Evolutionary conservation across 1,284 basidiomycete species (phyloP).

Genomic region (Ceratobasidium sp.): DNA sequence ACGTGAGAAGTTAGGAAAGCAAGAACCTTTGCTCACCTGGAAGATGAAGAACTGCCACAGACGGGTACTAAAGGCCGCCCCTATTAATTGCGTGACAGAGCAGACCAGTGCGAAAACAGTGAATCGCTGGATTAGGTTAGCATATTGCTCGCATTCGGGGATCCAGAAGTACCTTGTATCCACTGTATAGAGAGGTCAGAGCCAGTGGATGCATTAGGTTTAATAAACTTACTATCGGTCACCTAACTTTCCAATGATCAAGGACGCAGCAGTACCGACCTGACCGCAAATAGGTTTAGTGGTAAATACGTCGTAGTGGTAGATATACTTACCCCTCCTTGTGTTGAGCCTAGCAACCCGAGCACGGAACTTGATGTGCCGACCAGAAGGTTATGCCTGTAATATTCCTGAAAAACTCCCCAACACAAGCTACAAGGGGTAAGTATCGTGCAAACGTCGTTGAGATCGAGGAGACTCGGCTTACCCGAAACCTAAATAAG

Average conservation of each 20-base stretch:
- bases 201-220: background rate
- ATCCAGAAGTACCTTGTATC: conserved; percentile 36
- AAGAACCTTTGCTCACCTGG: conserved; percentile 45
- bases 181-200: background rate
- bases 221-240: conserved; percentile 48
- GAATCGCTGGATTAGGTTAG: conserved; percentile 43
- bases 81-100: conserved; percentile 48
- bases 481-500: conserved; percentile 33
- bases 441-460: no score
- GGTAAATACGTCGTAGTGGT: no score
- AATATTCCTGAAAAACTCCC: conserved; percentile 50
- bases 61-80: conserved; percentile 51
- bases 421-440: conserved; percentile 44
- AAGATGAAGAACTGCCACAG: conserved; percentile 53
- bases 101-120: conserved; percentile 49
- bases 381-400: conserved; percentile 45
- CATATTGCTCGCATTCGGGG: no score
- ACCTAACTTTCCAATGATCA: conserved; percentile 50
- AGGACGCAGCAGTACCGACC: conserved; percentile 48
- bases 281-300: background rate
- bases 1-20: background rate
- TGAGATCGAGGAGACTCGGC: no score
- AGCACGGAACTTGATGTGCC: conserved; percentile 46
- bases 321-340: conserved; percentile 44
- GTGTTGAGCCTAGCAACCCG: conserved; percentile 47